Percentiles rank a stretch among this genome's conserved stretches.
phyloP scores from a whole-genome alignment of 2,329 filamentous ascomycete species.

The Colletotrichum tofieldiae region DNA sequence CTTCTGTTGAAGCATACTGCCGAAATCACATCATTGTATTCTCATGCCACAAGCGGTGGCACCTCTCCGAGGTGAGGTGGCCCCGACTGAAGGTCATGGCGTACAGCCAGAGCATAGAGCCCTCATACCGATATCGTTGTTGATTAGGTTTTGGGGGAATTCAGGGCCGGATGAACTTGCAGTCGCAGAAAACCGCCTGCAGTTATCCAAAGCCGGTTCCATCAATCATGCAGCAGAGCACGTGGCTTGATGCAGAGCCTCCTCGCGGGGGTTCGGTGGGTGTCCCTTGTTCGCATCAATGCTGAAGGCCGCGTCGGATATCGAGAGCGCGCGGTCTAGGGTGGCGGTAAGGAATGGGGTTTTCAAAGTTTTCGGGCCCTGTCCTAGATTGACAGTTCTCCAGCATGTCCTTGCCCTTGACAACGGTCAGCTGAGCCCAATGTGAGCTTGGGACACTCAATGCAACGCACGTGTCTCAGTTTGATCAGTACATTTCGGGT shows the following conservation, averaged over 20 bases:
- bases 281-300: not conserved
- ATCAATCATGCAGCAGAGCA: not conserved
- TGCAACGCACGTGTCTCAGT: conserved; percentile 1
- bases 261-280: not conserved
- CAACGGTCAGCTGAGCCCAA: not conserved
- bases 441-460: not conserved
- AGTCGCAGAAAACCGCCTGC: not conserved
- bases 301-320: not conserved
- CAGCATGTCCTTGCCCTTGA: not conserved
- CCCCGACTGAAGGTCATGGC: not conserved
- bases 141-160: not conserved
- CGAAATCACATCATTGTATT: not conserved
- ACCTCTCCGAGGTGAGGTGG: not conserved
- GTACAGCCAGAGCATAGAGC: not conserved
- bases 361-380: not conserved
- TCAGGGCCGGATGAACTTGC: not conserved
- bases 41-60: not conserved
- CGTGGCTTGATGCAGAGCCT: not conserved
- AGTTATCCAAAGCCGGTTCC: not conserved
- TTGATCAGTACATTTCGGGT: not conserved
- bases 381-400: not conserved
- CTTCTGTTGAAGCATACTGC: not conserved
- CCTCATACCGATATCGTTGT: not conserved
- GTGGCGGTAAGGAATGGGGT: not conserved
- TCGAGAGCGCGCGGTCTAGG: not conserved